Conservation (phyloP, 805 yeast genomes). For the Debaryomyces tyrocola region DNA sequence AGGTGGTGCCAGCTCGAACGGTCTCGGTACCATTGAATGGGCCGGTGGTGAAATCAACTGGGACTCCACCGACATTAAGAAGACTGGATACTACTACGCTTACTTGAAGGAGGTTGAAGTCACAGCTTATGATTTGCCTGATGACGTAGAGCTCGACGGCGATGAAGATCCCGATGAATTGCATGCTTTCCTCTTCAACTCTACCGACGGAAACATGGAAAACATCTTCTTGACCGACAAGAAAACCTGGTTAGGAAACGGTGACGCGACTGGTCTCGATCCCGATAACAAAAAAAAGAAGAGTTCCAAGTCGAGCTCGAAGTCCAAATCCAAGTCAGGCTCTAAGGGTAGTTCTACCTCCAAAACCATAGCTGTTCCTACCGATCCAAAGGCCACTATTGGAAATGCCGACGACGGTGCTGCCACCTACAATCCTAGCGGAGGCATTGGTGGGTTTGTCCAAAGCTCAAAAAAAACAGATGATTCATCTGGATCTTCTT, state of each 20-base stretch:
- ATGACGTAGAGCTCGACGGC: constrained; percentile 37
- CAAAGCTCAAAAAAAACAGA: constrained; percentile 26
- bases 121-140: constrained; percentile 73
- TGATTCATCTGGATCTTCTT: constrained; percentile 11
- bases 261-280: constrained; percentile 67
- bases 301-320: constrained; percentile 12
- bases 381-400: not conserved
- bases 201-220: constrained; percentile 37
- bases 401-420: constrained; percentile 3
- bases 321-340: not conserved
- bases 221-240: constrained; percentile 62
- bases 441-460: constrained; percentile 38
- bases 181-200: constrained; percentile 46
- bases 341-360: constrained; percentile 10
- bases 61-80: constrained; percentile 69
- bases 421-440: constrained; percentile 11
- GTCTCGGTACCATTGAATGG: constrained; percentile 71
- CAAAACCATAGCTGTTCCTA: constrained; percentile 5
- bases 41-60: constrained; percentile 88
- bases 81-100: constrained; percentile 82
- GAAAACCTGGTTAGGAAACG: constrained; percentile 56
- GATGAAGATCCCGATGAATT: constrained; percentile 56
- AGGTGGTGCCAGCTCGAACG: constrained; percentile 58
- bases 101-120: constrained; percentile 59
- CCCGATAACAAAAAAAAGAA: constrained; percentile 34